Evolutionary conservation across 1,284 basidiomycete species (phyloP).

Genomic region (Sporisorium sorghi): DNA sequence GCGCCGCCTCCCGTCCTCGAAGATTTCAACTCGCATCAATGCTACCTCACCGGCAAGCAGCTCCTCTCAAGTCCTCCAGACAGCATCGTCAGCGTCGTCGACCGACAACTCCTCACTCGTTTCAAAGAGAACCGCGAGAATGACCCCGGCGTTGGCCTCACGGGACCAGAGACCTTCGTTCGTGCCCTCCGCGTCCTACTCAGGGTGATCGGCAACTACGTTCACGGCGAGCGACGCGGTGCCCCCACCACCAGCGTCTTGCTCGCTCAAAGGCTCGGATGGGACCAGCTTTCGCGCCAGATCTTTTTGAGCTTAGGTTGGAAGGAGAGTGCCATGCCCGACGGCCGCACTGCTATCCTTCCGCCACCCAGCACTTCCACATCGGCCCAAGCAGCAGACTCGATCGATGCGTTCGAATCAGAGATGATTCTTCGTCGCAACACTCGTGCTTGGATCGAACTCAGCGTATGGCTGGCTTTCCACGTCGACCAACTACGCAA

Average conservation of each 20-base stretch:
- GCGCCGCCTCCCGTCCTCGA: constrained; percentile 22
- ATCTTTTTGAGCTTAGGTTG: constrained; percentile 45
- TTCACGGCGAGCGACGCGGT: constrained; percentile 47
- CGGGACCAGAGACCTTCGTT: constrained; percentile 38
- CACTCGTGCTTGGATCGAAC: constrained; percentile 54
- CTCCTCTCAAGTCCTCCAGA: constrained; percentile 45
- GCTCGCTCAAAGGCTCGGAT: constrained; percentile 47
- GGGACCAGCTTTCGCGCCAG: constrained; percentile 32
- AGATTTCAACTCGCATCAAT: constrained; percentile 45
- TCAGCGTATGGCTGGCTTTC: constrained; percentile 41
- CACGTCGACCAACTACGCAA: constrained; percentile 23
- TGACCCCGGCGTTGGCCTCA: constrained; percentile 37
- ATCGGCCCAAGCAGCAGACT: not conserved
- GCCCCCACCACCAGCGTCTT: constrained; percentile 30
- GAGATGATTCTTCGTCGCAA: constrained; percentile 20
- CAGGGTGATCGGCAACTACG: constrained; percentile 44
- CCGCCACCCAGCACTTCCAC: constrained; percentile 5
- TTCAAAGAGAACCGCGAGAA: constrained; percentile 37
- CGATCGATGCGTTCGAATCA: not conserved
- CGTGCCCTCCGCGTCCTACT: constrained; percentile 40
- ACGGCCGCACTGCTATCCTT: constrained; percentile 33
- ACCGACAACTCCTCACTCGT: constrained; percentile 25
- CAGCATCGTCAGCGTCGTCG: constrained; percentile 35
- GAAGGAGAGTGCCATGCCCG: constrained; percentile 27
- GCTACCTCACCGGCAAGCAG: constrained; percentile 35